Percentiles rank a stretch among this genome's conserved stretches.
Evolutionary conservation across 768 basidiomycete species (phyloP).

Genomic region (Xanthoconium stramineum): DNA sequence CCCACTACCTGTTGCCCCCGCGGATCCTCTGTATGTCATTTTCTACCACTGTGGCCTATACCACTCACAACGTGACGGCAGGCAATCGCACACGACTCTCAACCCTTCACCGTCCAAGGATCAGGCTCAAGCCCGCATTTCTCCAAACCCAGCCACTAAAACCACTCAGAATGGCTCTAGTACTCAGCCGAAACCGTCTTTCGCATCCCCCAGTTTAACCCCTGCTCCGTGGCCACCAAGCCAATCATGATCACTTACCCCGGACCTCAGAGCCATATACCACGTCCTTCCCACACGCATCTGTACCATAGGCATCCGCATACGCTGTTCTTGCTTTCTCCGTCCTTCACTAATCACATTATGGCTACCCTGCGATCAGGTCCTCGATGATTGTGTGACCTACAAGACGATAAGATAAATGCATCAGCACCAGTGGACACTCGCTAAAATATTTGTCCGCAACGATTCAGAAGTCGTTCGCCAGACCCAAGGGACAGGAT

Average conservation of each 20-base stretch:
- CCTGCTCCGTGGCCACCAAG: slow-evolving; percentile 21
- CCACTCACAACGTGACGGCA: neutral
- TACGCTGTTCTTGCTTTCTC: slow-evolving; percentile 4
- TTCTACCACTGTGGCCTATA: neutral
- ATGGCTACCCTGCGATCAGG: slow-evolving; percentile 28
- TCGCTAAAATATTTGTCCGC: too few relatives aligned
- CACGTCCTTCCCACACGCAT: slow-evolving; percentile 15
- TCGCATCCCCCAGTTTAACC: slow-evolving; percentile 24
- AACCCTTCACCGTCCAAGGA: slow-evolving; percentile 29
- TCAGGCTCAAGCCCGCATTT: slow-evolving; percentile 8
- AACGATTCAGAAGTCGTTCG: too few relatives aligned
- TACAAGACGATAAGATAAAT: too few relatives aligned
- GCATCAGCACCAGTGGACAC: too few relatives aligned
- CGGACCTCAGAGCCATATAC: neutral
- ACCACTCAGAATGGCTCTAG: slow-evolving; percentile 17
- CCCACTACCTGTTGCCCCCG: slow-evolving; percentile 32
- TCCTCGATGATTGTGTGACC: slow-evolving; percentile 31
- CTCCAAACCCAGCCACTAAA: slow-evolving; percentile 18
- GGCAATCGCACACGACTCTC: slow-evolving; percentile 16
- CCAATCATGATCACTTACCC: slow-evolving; percentile 7
- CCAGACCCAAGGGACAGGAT: too few relatives aligned
- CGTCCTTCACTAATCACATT: slow-evolving; percentile 12
- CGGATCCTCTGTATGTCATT: slow-evolving; percentile 37
- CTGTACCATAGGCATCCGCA: slow-evolving; percentile 31
- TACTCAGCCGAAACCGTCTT: slow-evolving; percentile 16